Evolutionary conservation across 2,329 filamentous ascomycete genomes (phyloP), one percentile per base, ranked within the genome.

Genomic region (Chlorencoelia australis): DNA sequence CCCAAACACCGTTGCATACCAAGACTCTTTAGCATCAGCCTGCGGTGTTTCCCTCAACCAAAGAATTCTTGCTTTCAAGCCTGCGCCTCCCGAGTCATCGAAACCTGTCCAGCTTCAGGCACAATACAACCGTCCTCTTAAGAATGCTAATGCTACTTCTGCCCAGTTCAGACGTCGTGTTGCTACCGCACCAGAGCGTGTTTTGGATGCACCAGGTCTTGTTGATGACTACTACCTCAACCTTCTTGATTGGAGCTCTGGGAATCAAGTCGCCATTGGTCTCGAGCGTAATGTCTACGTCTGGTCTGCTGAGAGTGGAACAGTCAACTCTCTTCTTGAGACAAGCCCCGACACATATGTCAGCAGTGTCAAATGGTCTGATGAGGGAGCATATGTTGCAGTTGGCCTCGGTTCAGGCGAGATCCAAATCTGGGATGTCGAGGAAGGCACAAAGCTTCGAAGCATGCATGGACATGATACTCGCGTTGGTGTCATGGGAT

Each of bases 221-320:
- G 82, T 96, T 43, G 91, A 98, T 55, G 91, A 98, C 66, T 98
- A 96, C 73, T 98, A 98, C 62, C 82, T 98, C 52, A 98, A 98
- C 69, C 73, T 98, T 25, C 77, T 98, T 17, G 91, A 98, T 67
- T 98, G 91, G 91, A 94, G 88, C 58, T 91, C 87, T 5, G 81
- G 83, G 42, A 98, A 98, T 69, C 91, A 98, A 63, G 89, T 98
- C 37, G 91, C 91, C 32, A 96, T 98, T 58, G 91, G 89, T 39
- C 77, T 98, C 9, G 91, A 96, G 68, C 87, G 89, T 49, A 94
- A 82, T 50, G 91, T 98, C 52, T 98, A 98, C 55, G 84, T 98
- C 51, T 98, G 91, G 91, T 96, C 91, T 22, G 91, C 91, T 10
- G 91, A 96, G 49, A 82, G 86, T 55, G 91, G 91, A 41, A 77